phyloP scores from a whole-genome alignment of 2,329 filamentous ascomycete species.

The Aspergillus sergii region DNA sequence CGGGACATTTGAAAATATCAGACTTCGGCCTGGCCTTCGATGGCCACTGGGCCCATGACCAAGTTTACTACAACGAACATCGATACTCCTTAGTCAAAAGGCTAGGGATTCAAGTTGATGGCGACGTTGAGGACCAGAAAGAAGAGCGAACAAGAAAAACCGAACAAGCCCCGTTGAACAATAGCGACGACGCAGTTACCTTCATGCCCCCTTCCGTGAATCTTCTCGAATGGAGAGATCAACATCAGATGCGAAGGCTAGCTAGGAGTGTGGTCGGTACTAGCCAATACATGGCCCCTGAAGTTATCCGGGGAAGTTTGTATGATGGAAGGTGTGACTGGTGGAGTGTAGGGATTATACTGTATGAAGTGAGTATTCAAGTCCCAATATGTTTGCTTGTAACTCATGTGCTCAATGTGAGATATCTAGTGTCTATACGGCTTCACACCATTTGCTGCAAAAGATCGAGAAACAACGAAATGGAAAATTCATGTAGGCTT shows the following conservation, averaged over 20 bases:
- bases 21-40: conserved; percentile 96
- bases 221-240: conserved; percentile 71
- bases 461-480: conserved; percentile 82
- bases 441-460: conserved; percentile 83
- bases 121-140: conserved; percentile 70
- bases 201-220: conserved; percentile 45
- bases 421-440: conserved; percentile 76
- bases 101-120: conserved; percentile 71
- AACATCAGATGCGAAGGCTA: conserved; percentile 67
- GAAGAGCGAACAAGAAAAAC: conserved; percentile 55
- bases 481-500: conserved; percentile 73
- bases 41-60: conserved; percentile 91
- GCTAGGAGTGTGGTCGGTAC: conserved; percentile 90
- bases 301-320: conserved; percentile 77
- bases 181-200: conserved; percentile 35
- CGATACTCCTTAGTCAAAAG: conserved; percentile 77
- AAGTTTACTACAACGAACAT: conserved; percentile 81
- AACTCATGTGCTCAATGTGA: conserved; percentile 8
- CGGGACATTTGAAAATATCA: conserved; percentile 90
- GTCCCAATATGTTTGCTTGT: not conserved
- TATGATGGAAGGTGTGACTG: conserved; percentile 95
- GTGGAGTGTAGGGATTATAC: conserved; percentile 94
- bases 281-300: conserved; percentile 97
- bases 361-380: conserved; percentile 67
- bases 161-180: conserved; percentile 12